Percentiles rank a stretch among this genome's conserved stretches.
These are phyloP conservation scores for Xerocomus spinulosus DNA, from an alignment of 768 basidiomycete species.

Conservation along the genomic window DNA sequence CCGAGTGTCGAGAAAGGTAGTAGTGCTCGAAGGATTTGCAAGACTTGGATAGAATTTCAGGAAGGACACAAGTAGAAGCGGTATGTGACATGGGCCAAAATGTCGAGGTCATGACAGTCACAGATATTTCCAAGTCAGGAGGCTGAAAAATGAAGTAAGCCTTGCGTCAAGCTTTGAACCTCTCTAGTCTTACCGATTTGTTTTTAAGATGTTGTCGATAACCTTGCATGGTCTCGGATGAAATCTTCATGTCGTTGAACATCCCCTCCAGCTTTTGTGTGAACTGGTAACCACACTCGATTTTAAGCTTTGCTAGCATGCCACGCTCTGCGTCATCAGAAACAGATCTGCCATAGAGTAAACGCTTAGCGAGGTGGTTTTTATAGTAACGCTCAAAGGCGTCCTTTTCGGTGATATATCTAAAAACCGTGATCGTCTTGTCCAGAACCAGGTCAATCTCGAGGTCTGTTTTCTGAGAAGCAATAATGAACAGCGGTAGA, in stretches of 20 bases:
- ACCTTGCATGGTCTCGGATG: conserved; percentile 71
- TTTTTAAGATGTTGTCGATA: conserved; percentile 62
- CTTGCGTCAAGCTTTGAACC: background rate
- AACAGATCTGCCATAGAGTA: conserved; percentile 80
- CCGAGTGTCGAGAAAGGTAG: conserved; percentile 85
- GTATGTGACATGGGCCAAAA: conserved; percentile 88
- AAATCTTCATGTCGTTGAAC: conserved; percentile 96
- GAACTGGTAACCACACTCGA: conserved; percentile 95
- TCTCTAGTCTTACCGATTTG: conserved; percentile 47
- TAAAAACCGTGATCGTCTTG: conserved; percentile 94
- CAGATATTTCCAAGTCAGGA: conserved; percentile 73
- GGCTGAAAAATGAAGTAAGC: conserved; percentile 41
- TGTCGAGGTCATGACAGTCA: conserved; percentile 93
- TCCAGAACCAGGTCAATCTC: conserved; percentile 89
- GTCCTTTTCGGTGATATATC: conserved; percentile 92
- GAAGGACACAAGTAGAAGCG: conserved; percentile 61
- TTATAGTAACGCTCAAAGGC: conserved; percentile 99
- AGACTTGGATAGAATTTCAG: conserved; percentile 56
- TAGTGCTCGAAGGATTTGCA: conserved; percentile 82
- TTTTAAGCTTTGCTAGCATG: conserved; percentile 95
- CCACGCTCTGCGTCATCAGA: conserved; percentile 97
- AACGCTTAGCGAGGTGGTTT: conserved; percentile 87
- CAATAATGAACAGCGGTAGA: background rate
- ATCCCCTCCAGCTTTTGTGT: conserved; percentile 98
- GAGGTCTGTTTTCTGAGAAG: conserved; percentile 79